These are phyloP conservation scores for Musa itinerans DNA, from an alignment of 176 grass and related monocot genomes.

Conservation along the genomic window DNA sequence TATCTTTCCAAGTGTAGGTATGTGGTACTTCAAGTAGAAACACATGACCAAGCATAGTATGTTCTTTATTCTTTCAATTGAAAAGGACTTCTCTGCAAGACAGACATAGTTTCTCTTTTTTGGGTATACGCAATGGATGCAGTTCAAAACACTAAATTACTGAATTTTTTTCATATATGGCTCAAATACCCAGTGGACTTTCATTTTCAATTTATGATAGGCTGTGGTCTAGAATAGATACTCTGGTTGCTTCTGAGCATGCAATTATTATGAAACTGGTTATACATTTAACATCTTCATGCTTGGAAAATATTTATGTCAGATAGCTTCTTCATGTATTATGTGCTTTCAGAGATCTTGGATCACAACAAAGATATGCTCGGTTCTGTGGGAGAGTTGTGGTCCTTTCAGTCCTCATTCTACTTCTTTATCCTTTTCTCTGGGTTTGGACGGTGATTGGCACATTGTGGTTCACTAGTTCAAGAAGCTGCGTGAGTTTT, in stretches of 20 bases:
- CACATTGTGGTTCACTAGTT: slow-evolving; percentile 92
- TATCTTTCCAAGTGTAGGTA: too few species aligned
- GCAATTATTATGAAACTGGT: too few species aligned
- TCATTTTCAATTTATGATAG: neutral
- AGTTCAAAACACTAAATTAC: too few species aligned
- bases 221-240: neutral
- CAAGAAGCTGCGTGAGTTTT: slow-evolving; percentile 74
- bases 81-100: too few species aligned
- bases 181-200: neutral
- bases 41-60: too few species aligned
- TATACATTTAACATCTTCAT: neutral
- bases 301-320: neutral
- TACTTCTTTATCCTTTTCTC: slow-evolving; percentile 92
- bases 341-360: slow-evolving; percentile 62
- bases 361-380: slow-evolving; percentile 91
- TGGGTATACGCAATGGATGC: too few species aligned
- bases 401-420: slow-evolving; percentile 69
- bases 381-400: slow-evolving; percentile 93
- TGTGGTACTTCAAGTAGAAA: too few species aligned
- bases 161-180: neutral
- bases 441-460: slow-evolving; percentile 99
- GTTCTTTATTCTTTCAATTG: too few species aligned
- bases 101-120: too few species aligned
- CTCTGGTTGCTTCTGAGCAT: neutral
- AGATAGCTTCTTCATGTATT: slow-evolving; percentile 7